Base-by-base conservation (phyloP, 306 rosid species). In the Vigna hirtella region DNA sequence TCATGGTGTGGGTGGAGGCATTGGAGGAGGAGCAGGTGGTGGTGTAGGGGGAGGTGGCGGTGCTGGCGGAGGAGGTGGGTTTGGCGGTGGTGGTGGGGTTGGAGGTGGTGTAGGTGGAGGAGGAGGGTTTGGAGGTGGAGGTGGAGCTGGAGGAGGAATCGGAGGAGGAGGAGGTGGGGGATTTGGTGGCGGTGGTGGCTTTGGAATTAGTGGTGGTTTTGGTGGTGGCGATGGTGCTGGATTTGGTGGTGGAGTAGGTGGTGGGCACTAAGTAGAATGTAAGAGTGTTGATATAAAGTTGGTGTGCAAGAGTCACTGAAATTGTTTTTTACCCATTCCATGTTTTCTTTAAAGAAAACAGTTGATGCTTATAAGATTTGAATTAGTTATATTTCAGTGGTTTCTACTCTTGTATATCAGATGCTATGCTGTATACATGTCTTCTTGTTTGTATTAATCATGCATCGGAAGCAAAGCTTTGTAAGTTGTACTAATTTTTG, bases 31-130 rank as follows among this genome's bases (percentile, higher is more conserved):
- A 0, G 48, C 3, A 0, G 84, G 84, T 1, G 66, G 2, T 0
- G 83, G 82, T 9, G 48, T 10, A 4, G 84, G 77, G 1, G 77
- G 73, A 4, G 84, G 77, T 0, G 77, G 73, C 4, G 85, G 85
- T 0, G 7, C 7, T 1, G 87, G 80, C 0, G 87, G 87, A 4
- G 83, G 82, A 0, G 74, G 53, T 8, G 79, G 83, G 76, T 20
- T 30, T 2, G 63, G 64, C 1, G 64, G 17, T 7, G 85, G 81
- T 0, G 36, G 36, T 32, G 36, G 36, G 76, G 22, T 30, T 2
- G 62, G 64, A 4, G 64, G 17, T 7, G 85, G 81, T 0, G 40
- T 36, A 36, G 87, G 80, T 2, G 87, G 85, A 6, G 83, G 82
- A 0, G 75, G 53, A 3, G 79, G 83, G 42, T 36, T 36, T 36